phyloP scores from a whole-genome alignment of 495 filamentous ascomycete species.

The Penicillium desertorum region DNA sequence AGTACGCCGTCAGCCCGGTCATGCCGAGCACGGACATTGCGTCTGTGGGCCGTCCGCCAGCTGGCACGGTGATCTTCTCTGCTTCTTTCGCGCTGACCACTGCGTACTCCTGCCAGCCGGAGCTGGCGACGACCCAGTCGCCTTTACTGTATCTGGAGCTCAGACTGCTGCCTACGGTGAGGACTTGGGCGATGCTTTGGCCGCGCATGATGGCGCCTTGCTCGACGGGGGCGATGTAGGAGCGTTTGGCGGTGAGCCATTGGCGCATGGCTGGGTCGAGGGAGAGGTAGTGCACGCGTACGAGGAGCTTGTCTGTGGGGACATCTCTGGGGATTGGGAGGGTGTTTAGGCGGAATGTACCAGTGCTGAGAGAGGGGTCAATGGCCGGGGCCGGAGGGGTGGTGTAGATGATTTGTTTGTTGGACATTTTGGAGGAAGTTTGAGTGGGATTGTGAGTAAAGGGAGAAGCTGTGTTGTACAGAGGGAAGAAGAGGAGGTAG shows the following conservation, averaged over 20 bases:
- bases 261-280: slow-evolving; percentile 80
- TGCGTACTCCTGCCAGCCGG: slow-evolving; percentile 65
- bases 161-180: slow-evolving; percentile 43
- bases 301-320: slow-evolving; percentile 61
- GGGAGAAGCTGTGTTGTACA: not conserved
- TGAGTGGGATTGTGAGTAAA: not conserved
- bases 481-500: slow-evolving; percentile 4
- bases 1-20: slow-evolving; percentile 67
- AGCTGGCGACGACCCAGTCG: slow-evolving; percentile 49
- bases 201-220: slow-evolving; percentile 69
- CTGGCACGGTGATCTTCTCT: slow-evolving; percentile 45
- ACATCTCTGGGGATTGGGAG: slow-evolving; percentile 45
- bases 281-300: slow-evolving; percentile 68
- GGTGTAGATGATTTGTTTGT: slow-evolving; percentile 47
- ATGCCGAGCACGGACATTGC: slow-evolving; percentile 57
- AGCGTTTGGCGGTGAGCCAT: slow-evolving; percentile 67
- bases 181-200: slow-evolving; percentile 53
- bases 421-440: slow-evolving; percentile 31
- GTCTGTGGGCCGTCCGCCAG: slow-evolving; percentile 54
- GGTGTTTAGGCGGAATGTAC: slow-evolving; percentile 55
- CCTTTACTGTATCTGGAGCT: slow-evolving; percentile 48
- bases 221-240: slow-evolving; percentile 66
- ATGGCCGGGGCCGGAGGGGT: slow-evolving; percentile 41
- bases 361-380: slow-evolving; percentile 39
- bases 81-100: slow-evolving; percentile 48